phyloP scores from a whole-genome alignment of 345 rosid genomes.

The Chamaenerion angustifolium region DNA sequence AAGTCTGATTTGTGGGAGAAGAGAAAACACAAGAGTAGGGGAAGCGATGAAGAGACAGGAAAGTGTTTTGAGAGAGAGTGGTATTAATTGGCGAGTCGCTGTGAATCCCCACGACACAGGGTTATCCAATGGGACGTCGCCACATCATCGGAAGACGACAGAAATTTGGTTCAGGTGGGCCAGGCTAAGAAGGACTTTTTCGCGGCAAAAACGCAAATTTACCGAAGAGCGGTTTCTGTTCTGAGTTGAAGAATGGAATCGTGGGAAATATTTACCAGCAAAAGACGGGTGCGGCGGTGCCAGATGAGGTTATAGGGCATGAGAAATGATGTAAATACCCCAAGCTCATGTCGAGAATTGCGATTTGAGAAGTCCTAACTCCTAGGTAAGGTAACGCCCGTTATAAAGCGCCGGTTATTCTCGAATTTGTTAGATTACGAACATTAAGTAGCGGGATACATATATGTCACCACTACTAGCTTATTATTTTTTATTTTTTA shows the following conservation, averaged over 20 bases:
- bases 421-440: no score
- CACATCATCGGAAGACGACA: slow-evolving; percentile 26
- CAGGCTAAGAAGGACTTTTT: background rate
- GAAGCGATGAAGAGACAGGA: slow-evolving; percentile 9
- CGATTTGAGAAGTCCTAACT: no score
- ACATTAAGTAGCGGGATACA: no score
- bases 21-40: slow-evolving; percentile 29
- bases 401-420: no score
- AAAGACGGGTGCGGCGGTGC: no score
- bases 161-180: slow-evolving; percentile 1
- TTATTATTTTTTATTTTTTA: no score
- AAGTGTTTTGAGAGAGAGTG: slow-evolving; percentile 10
- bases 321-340: no score
- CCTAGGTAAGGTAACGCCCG: no score
- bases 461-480: no score
- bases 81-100: slow-evolving; percentile 4
- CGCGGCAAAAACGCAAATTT: background rate
- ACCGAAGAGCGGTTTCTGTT: background rate
- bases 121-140: slow-evolving; percentile 11
- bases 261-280: no score
- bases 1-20: slow-evolving; percentile 22
- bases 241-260: background rate
- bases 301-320: no score
- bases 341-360: no score
- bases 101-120: slow-evolving; percentile 33